Percentiles rank a stretch among this genome's conserved stretches.
phyloP scores from a whole-genome alignment of 192 early-diverging fungal genomes.

The Coemansia sp. region DNA sequence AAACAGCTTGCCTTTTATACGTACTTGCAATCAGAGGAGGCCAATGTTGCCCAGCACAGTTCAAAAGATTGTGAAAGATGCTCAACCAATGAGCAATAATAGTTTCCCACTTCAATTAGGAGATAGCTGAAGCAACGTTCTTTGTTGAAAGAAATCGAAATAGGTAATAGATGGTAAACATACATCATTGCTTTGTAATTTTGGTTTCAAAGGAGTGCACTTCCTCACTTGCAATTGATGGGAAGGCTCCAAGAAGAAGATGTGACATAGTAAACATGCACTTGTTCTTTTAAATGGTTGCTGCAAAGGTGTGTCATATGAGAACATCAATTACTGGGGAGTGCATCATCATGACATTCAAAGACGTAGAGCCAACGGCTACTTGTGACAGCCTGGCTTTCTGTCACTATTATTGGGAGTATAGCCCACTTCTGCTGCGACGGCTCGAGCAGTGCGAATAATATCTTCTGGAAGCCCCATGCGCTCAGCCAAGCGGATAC shows the following conservation, averaged over 20 bases:
- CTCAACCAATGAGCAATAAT: too few species aligned
- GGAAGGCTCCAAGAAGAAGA: too few species aligned
- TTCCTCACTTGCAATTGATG: too few species aligned
- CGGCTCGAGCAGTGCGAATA: conserved; percentile 28
- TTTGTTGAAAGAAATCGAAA: background rate
- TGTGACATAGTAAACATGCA: background rate
- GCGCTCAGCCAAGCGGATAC: conserved; percentile 35
- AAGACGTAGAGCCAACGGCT: too few species aligned
- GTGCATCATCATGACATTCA: too few species aligned
- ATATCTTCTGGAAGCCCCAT: conserved; percentile 32
- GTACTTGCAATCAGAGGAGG: too few species aligned
- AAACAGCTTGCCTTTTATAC: too few species aligned
- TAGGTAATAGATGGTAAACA: background rate
- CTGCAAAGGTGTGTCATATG: background rate
- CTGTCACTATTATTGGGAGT: background rate
- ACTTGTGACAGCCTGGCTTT: background rate
- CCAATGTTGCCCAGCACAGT: too few species aligned
- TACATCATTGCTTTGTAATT: too few species aligned
- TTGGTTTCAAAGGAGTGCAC: too few species aligned
- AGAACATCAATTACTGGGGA: background rate
- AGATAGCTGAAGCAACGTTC: background rate
- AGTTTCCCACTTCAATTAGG: background rate
- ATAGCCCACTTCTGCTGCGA: conserved; percentile 42
- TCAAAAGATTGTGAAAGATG: too few species aligned
- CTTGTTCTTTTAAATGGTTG: background rate